Evolutionary conservation across 1,139 yeast genomes (phyloP).

Genomic region (Hansenula lynferdii): DNA sequence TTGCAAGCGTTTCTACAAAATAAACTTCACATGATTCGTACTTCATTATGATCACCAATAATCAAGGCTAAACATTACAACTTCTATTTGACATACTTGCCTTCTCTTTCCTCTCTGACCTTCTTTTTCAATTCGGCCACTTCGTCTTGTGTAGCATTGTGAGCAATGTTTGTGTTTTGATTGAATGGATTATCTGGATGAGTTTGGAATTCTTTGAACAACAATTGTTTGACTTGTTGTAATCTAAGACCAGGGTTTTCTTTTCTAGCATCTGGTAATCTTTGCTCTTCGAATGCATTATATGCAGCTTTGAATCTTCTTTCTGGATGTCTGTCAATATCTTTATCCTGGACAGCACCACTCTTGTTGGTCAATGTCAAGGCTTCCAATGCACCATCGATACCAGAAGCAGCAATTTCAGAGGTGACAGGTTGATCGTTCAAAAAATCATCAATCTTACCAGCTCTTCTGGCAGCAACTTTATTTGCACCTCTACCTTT

Average conservation of each 20-base stretch:
- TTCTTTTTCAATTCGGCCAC: slow-evolving; percentile 44
- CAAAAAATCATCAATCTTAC: slow-evolving; percentile 62
- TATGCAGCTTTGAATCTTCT: slow-evolving; percentile 83
- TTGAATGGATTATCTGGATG: slow-evolving; percentile 83
- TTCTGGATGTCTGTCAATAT: slow-evolving; percentile 84
- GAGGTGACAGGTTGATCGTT: slow-evolving; percentile 32
- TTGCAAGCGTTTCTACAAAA: too few species aligned
- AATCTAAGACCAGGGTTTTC: slow-evolving; percentile 80
- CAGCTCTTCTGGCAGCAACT: slow-evolving; percentile 57
- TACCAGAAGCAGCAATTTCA: slow-evolving; percentile 65
- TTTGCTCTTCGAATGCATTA: slow-evolving; percentile 64
- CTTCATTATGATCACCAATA: neutral
- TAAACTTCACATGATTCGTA: neutral
- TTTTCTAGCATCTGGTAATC: slow-evolving; percentile 68
- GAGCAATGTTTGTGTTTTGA: slow-evolving; percentile 54
- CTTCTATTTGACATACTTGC: slow-evolving; percentile 14
- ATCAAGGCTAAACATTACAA: neutral
- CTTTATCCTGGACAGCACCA: slow-evolving; percentile 54
- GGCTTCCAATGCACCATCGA: slow-evolving; percentile 78
- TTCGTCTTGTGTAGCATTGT: slow-evolving; percentile 59
- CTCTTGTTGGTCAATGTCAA: slow-evolving; percentile 55
- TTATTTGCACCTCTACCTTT: slow-evolving; percentile 72
- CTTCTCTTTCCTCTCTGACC: slow-evolving; percentile 45
- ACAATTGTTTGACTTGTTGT: slow-evolving; percentile 70
- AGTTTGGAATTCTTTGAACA: slow-evolving; percentile 79